Percentiles rank a stretch among this genome's conserved stretches.
Evolutionary conservation across 768 basidiomycete genomes (phyloP).

Genomic region (Podaxis mareebaensis): DNA sequence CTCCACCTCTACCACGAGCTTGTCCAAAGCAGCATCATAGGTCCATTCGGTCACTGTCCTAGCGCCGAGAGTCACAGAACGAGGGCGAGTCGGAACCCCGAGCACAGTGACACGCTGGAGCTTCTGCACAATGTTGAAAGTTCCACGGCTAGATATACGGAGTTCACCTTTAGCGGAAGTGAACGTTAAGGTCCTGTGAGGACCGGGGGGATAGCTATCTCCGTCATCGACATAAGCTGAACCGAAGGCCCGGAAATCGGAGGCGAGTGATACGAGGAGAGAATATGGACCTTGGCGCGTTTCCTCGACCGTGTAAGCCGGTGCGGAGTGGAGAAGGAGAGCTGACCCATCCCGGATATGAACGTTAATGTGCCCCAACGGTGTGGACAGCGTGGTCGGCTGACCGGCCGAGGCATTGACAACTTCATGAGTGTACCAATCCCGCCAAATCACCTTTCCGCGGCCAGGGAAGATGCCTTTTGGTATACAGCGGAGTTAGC

Average conservation of each 20-base stretch:
- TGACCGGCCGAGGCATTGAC: slow-evolving; percentile 42
- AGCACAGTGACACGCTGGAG: slow-evolving; percentile 59
- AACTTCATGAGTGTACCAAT: slow-evolving; percentile 70
- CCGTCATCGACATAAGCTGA: slow-evolving; percentile 74
- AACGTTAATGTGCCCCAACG: slow-evolving; percentile 74
- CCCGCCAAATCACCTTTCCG: slow-evolving; percentile 61
- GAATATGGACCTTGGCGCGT: slow-evolving; percentile 63
- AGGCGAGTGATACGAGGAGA: slow-evolving; percentile 57
- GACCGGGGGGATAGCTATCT: slow-evolving; percentile 57
- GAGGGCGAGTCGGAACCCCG: slow-evolving; percentile 47
- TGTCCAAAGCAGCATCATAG: slow-evolving; percentile 38
- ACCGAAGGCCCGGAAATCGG: slow-evolving; percentile 53
- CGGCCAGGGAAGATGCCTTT: slow-evolving; percentile 67
- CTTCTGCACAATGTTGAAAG: slow-evolving; percentile 45
- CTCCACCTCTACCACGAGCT: slow-evolving; percentile 40
- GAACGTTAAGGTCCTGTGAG: slow-evolving; percentile 50
- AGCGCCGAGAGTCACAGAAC: slow-evolving; percentile 39
- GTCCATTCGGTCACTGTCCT: slow-evolving; percentile 34
- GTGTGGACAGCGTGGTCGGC: slow-evolving; percentile 57
- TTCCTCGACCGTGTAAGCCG: slow-evolving; percentile 69
- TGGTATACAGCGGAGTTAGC: background rate
- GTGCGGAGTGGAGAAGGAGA: slow-evolving; percentile 59
- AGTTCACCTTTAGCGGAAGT: slow-evolving; percentile 35
- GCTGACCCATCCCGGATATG: slow-evolving; percentile 72
- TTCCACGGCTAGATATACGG: slow-evolving; percentile 35